Conservation (phyloP, 306 rosid genomes). For the Alnus glutinosa region DNA sequence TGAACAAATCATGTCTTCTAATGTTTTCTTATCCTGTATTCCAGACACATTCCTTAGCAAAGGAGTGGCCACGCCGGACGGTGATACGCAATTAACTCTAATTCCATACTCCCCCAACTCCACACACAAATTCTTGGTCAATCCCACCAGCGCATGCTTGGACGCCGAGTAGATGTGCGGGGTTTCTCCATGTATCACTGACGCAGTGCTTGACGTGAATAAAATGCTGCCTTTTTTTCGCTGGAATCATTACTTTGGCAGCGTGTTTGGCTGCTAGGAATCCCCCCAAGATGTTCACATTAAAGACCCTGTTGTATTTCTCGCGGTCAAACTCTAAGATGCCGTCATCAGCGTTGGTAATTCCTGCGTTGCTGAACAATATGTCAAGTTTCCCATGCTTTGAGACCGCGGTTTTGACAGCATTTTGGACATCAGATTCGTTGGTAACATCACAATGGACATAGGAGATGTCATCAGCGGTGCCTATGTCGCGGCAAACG, state of each 20-base stretch:
- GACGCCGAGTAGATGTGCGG: slow-evolving; percentile 56
- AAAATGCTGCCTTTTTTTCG: slow-evolving; percentile 48
- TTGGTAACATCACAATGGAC: slow-evolving; percentile 60
- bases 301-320: slow-evolving; percentile 54
- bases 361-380: slow-evolving; percentile 74
- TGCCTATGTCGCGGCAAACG: slow-evolving; percentile 41
- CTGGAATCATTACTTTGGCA: slow-evolving; percentile 59
- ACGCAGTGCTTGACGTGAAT: slow-evolving; percentile 55
- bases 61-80: slow-evolving; percentile 54
- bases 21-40: slow-evolving; percentile 6
- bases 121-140: slow-evolving; percentile 57
- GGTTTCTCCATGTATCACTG: slow-evolving; percentile 39
- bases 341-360: slow-evolving; percentile 18
- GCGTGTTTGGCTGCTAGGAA: slow-evolving; percentile 77
- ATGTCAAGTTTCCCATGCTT: slow-evolving; percentile 61
- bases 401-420: slow-evolving; percentile 47
- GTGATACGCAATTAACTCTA: slow-evolving; percentile 67
- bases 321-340: slow-evolving; percentile 15
- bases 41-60: slow-evolving; percentile 33
- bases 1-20: neutral
- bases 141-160: slow-evolving; percentile 70
- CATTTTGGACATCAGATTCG: slow-evolving; percentile 48
- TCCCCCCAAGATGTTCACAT: slow-evolving; percentile 58
- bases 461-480: slow-evolving; percentile 22
- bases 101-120: slow-evolving; percentile 64